A percentile compares a stretch with the other conserved stretches of the same genome.
Conservation (phyloP, 805 yeast species). For the Hanseniaspora vineae region DNA sequence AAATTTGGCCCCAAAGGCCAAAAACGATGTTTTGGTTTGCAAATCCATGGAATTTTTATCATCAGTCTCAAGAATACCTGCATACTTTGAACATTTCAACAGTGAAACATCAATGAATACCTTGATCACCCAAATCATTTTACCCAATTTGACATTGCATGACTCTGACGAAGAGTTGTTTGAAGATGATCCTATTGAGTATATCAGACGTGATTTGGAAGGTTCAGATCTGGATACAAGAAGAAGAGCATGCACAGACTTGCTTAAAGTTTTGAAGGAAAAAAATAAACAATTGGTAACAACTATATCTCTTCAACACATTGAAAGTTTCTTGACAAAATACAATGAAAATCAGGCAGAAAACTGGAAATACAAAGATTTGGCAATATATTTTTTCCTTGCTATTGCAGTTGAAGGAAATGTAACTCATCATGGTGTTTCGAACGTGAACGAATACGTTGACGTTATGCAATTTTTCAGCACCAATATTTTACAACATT, state of each 20-base stretch:
- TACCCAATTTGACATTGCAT: constrained; percentile 80
- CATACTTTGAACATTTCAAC: constrained; percentile 53
- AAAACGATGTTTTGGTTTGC: constrained; percentile 75
- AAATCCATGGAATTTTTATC: constrained; percentile 72
- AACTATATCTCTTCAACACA: constrained; percentile 57
- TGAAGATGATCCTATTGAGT: constrained; percentile 95
- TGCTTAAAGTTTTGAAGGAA: constrained; percentile 73
- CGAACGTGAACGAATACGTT: constrained; percentile 70
- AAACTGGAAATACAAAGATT: constrained; percentile 79
- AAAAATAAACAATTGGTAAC: constrained; percentile 67
- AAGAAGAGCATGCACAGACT: constrained; percentile 86
- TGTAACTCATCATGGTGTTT: constrained; percentile 74
- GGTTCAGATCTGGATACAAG: constrained; percentile 91
- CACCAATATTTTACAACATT: constrained; percentile 69
- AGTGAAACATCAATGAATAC: constrained; percentile 53
- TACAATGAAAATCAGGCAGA: constrained; percentile 30
- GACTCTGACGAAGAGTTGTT: constrained; percentile 84
- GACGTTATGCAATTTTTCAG: constrained; percentile 83
- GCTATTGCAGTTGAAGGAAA: constrained; percentile 87
- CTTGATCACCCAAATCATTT: constrained; percentile 66
- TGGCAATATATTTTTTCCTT: constrained; percentile 74
- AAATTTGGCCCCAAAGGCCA: constrained; percentile 52
- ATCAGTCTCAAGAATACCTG: constrained; percentile 59
- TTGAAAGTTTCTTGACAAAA: constrained; percentile 47
- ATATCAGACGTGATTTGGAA: constrained; percentile 83